Evolutionary conservation across 75 land plant species (phyloP).

Genomic region (Larix kaempferi): DNA sequence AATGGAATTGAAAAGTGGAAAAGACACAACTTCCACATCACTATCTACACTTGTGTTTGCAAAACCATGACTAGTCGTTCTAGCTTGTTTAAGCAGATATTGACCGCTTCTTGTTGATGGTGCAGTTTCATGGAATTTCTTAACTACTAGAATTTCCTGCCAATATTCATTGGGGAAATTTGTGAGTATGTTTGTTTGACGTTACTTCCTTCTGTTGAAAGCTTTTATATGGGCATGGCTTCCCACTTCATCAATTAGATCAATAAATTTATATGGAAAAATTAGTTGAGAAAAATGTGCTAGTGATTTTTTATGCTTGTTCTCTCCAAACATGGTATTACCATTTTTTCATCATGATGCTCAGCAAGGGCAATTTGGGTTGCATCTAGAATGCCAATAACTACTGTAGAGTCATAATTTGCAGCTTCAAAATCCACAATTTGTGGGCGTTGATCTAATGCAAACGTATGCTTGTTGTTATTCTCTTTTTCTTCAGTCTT

Average conservation of each 20-base stretch:
- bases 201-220: constrained; percentile 58
- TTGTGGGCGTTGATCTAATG: too few relatives aligned
- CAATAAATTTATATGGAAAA: constrained; percentile 43
- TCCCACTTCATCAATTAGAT: constrained; percentile 78
- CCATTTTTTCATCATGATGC: too few relatives aligned
- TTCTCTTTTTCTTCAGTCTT: too few relatives aligned
- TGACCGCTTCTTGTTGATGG: neutral
- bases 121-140: constrained; percentile 75
- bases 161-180: constrained; percentile 89
- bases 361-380: too few relatives aligned
- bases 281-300: too few relatives aligned
- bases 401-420: too few relatives aligned
- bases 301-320: too few relatives aligned
- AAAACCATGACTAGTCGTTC: neutral
- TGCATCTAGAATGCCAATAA: too few relatives aligned
- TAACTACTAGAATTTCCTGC: constrained; percentile 82
- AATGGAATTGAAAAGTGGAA: too few relatives aligned
- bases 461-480: too few relatives aligned
- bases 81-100: neutral
- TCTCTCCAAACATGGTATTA: too few relatives aligned
- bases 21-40: constrained; percentile 14
- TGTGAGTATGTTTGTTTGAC: constrained; percentile 52
- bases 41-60: constrained; percentile 9
- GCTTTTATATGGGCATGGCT: constrained; percentile 58
- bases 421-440: too few relatives aligned